Base-by-base conservation (phyloP, 257 asterid genomes). In the Gentiana macrophylla region DNA sequence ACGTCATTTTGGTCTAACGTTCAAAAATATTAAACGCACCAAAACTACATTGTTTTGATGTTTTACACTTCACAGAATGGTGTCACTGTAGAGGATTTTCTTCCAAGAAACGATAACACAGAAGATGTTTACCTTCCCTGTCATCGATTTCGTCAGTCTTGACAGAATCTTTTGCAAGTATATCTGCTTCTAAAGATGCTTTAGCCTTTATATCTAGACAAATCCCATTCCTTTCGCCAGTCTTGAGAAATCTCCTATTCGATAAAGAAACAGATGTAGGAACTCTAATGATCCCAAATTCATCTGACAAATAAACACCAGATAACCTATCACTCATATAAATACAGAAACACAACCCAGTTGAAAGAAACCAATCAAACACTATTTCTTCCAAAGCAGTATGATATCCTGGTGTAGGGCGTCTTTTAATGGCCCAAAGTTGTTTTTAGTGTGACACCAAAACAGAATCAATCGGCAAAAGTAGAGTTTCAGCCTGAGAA, bases 181-280 rank as follows among this genome's bases (percentile, higher is more conserved):
- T 47, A 38, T 74, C 82, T 3, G 76, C 80, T 72, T 77, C 80
- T 58, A 61, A 2, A 35, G 96, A 76, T 59, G 85, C 52, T 70
- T 78, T 80, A 61, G 70, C 68, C 70, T 65, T 76, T 54, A 72
- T 64, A 50, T 59, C 62, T 13, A 62, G 38, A 70, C 38, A 67
- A 48, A 6, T 64, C 50, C 61, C 64, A 35, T 37, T 65, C 35
- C 15, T 67, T 57, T 66, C 53, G 49, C 48, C 63, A 38, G 41
- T 52, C 57, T 59, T 66, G 32, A 68, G 58, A 48, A 63, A 49
- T 67, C 41, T 53, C 56, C 71, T 70, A 52, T 41, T 71, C 35
- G 71, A 54, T 36, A 70, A 56, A 41, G 71, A 36, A 52, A 65
- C 62, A 35, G 67, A 43, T 55, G 75, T 49, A 44, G 69, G 51